Percentiles rank a stretch among this genome's conserved stretches.
phyloP scores from a whole-genome alignment of 768 basidiomycete species.

The Naganishia vaughanmartiniae region DNA sequence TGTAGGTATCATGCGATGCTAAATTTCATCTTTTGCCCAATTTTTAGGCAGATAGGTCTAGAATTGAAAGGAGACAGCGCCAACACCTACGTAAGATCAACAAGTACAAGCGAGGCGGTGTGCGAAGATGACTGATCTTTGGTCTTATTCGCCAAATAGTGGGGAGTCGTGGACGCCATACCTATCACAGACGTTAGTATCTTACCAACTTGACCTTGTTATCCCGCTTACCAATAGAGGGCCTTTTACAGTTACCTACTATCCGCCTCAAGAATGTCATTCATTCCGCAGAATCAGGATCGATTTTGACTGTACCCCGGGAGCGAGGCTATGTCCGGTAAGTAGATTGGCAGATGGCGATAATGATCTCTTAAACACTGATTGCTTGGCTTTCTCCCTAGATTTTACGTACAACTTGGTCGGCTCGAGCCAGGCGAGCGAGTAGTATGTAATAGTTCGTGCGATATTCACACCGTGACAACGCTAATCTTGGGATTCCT shows the following conservation, averaged over 20 bases:
- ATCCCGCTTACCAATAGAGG: neutral
- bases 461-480: neutral
- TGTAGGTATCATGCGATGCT: too few relatives aligned
- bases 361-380: neutral
- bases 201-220: neutral
- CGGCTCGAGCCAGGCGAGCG: conserved; percentile 20
- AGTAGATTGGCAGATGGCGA: neutral
- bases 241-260: conserved; percentile 9
- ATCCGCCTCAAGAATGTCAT: conserved; percentile 31
- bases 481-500: neutral
- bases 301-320: conserved; percentile 26
- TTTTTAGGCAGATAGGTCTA: conserved; percentile 15
- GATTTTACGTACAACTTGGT: conserved; percentile 28
- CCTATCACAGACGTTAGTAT: conserved; percentile 24
- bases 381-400: neutral
- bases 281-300: conserved; percentile 27
- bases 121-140: neutral
- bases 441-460: conserved; percentile 3
- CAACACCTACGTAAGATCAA: conserved; percentile 20
- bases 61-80: conserved; percentile 26
- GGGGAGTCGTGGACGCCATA: conserved; percentile 29
- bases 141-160: neutral
- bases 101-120: neutral
- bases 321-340: conserved; percentile 32
- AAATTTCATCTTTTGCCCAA: neutral